A percentile compares a stretch with the other conserved stretches of the same genome.
Conservation (phyloP, 2,329 filamentous ascomycete species). For the Geosmithia morbida region DNA sequence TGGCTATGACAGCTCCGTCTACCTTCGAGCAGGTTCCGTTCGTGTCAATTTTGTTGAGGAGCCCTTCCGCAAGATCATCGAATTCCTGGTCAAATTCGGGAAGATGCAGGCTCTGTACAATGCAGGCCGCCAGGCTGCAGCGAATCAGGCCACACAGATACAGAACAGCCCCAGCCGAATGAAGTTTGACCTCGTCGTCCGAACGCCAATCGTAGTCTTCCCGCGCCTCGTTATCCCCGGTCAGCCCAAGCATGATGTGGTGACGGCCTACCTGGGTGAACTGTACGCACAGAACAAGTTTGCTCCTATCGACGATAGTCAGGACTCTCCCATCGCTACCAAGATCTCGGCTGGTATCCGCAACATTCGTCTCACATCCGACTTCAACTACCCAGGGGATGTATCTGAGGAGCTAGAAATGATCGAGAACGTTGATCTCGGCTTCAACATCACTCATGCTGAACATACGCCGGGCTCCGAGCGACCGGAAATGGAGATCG, state of each 20-base stretch:
- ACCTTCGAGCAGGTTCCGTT: conserved; percentile 80
- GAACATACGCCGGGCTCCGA: conserved; percentile 68
- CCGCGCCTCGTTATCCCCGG: conserved; percentile 62
- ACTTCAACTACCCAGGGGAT: conserved; percentile 64
- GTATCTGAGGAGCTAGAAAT: conserved; percentile 79
- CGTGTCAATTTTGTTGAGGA: conserved; percentile 97
- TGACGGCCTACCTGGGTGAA: conserved; percentile 90
- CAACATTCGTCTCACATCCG: conserved; percentile 81
- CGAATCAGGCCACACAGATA: conserved; percentile 83
- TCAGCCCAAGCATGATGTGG: conserved; percentile 57
- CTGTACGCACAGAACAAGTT: conserved; percentile 97
- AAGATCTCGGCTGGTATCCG: conserved; percentile 83
- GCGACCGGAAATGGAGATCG: conserved; percentile 80
- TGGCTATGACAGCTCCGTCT: conserved; percentile 88
- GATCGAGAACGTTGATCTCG: conserved; percentile 91
- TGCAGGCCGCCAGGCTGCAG: conserved; percentile 84
- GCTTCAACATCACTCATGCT: conserved; percentile 81
- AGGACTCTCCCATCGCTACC: conserved; percentile 64
- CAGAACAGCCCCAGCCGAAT: conserved; percentile 83
- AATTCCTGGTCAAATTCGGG: conserved; percentile 96
- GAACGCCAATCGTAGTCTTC: conserved; percentile 93
- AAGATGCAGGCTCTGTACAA: conserved; percentile 99
- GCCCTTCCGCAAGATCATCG: conserved; percentile 94
- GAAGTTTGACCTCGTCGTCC: conserved; percentile 86
- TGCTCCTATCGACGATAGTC: conserved; percentile 63